A percentile compares a stretch with the other conserved stretches of the same genome.
Conservation (phyloP, 1,139 yeast genomes). For the Meyerozyma athensensis region DNA sequence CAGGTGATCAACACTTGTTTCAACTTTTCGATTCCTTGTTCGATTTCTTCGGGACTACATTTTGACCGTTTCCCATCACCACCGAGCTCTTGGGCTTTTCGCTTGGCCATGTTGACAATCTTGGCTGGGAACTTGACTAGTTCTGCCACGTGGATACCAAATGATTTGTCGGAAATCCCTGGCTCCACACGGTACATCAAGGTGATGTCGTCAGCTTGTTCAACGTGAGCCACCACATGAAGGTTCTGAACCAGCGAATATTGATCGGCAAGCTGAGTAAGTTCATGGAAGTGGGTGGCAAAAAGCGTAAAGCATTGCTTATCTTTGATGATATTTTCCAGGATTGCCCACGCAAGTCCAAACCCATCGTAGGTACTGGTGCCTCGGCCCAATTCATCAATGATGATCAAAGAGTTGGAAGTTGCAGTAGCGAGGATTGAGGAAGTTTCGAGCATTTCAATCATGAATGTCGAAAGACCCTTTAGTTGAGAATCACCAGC, state of each 20-base stretch:
- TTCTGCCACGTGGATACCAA: slow-evolving; percentile 97
- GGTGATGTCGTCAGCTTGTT: slow-evolving; percentile 66
- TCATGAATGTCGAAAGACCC: slow-evolving; percentile 96
- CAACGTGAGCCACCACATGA: slow-evolving; percentile 92
- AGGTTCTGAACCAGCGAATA: slow-evolving; percentile 63
- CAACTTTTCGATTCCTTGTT: slow-evolving; percentile 52
- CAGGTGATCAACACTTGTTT: slow-evolving; percentile 57
- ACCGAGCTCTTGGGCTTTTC: slow-evolving; percentile 83
- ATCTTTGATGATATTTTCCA: slow-evolving; percentile 71
- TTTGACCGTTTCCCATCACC: slow-evolving; percentile 49
- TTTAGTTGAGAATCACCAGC: slow-evolving; percentile 97
- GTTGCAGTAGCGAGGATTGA: slow-evolving; percentile 87
- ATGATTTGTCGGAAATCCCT: slow-evolving; percentile 90
- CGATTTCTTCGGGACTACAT: slow-evolving; percentile 50
- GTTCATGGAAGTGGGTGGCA: slow-evolving; percentile 97
- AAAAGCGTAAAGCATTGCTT: slow-evolving; percentile 78
- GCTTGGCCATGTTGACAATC: slow-evolving; percentile 88
- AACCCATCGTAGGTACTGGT: slow-evolving; percentile 97
- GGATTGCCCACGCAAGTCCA: slow-evolving; percentile 95
- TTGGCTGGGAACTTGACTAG: slow-evolving; percentile 87
- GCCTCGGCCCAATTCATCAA: slow-evolving; percentile 95
- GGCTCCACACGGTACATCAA: slow-evolving; percentile 85
- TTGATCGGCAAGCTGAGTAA: slow-evolving; percentile 69
- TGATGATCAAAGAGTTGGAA: slow-evolving; percentile 75
- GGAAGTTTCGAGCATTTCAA: slow-evolving; percentile 95